phyloP scores from a whole-genome alignment of 345 rosid species.

The Acer negundo region DNA sequence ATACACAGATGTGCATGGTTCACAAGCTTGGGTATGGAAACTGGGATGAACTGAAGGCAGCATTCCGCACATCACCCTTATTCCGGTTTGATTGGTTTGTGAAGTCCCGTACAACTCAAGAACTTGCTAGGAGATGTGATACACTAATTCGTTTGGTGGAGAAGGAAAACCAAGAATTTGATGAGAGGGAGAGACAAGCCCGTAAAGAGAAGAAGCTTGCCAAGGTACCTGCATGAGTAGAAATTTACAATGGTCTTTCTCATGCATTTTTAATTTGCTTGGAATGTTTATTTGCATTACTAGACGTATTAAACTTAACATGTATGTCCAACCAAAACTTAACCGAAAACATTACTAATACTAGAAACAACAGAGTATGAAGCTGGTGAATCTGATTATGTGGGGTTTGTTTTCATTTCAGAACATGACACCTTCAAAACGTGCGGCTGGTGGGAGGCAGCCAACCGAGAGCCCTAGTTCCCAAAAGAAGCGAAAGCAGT shows the following conservation, averaged over 20 bases:
- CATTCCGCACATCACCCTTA: slow-evolving; percentile 76
- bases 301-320: too few species aligned
- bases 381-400: not conserved
- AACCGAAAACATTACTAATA: not conserved
- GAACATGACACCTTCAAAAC: slow-evolving; percentile 78
- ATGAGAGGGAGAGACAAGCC: slow-evolving; percentile 96
- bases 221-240: slow-evolving; percentile 49
- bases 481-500: slow-evolving; percentile 77
- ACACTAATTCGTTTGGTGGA: slow-evolving; percentile 91
- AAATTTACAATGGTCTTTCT: not conserved
- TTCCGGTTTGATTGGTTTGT: slow-evolving; percentile 98
- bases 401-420: slow-evolving; percentile 23
- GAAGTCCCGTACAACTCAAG: slow-evolving; percentile 92
- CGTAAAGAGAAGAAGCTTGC: slow-evolving; percentile 98
- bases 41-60: slow-evolving; percentile 97
- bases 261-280: too few species aligned
- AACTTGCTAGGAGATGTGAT: slow-evolving; percentile 95
- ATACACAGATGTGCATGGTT: slow-evolving; percentile 86
- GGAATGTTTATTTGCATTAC: too few species aligned
- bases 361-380: not conserved
- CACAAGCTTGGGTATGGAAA: slow-evolving; percentile 98
- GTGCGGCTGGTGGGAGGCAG: slow-evolving; percentile 56
- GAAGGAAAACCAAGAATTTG: slow-evolving; percentile 97
- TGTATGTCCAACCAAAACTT: not conserved
- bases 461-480: slow-evolving; percentile 63